Percentiles rank a stretch among this genome's conserved stretches.
Conservation (phyloP, 139 green algal species). For the Raphidocelis subcapitata region DNA sequence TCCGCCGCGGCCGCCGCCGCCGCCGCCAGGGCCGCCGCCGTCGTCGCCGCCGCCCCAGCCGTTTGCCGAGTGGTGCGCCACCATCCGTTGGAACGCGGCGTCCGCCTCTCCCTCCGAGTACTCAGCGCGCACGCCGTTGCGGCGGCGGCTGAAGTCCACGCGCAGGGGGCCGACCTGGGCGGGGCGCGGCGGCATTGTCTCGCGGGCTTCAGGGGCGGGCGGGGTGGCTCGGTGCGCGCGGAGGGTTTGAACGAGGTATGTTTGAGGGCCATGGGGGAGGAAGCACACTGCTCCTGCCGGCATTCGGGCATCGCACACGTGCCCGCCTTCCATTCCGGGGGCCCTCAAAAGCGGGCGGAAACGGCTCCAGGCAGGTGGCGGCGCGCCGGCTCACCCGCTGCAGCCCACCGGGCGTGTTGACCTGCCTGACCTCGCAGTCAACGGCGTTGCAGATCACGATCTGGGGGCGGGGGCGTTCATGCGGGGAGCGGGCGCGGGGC, state of each 20-base stretch:
- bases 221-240: too few species aligned
- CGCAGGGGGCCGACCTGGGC: conserved; percentile 23
- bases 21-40: neutral
- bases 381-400: neutral
- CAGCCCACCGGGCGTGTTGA: conserved; percentile 28
- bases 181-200: too few species aligned
- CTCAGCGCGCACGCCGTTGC: conserved; percentile 28
- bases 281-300: too few species aligned
- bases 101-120: conserved; percentile 26
- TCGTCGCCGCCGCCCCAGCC: neutral
- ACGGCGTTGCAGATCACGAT: conserved; percentile 18
- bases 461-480: neutral
- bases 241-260: too few species aligned
- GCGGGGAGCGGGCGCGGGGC: neutral
- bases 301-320: too few species aligned
- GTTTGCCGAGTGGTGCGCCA: conserved; percentile 13
- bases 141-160: conserved; percentile 29
- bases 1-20: neutral
- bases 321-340: too few species aligned
- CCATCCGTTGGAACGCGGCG: conserved; percentile 25
- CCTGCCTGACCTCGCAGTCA: conserved; percentile 26
- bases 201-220: too few species aligned
- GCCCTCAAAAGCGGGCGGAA: too few species aligned
- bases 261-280: too few species aligned
- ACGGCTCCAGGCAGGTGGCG: too few species aligned